phyloP scores from a whole-genome alignment of 169 alveolate species.

The Babesia microti region DNA sequence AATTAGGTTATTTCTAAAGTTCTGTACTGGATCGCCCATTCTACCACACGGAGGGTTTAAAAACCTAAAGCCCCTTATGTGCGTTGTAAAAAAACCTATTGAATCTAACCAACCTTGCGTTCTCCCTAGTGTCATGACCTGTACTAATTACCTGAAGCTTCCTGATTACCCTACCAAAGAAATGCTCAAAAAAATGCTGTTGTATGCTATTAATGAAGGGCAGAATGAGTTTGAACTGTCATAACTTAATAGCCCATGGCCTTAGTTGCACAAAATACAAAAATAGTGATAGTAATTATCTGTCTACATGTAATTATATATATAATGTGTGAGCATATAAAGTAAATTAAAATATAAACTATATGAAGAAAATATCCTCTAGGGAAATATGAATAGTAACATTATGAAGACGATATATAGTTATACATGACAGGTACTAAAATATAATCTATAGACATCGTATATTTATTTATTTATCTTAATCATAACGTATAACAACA shows the following conservation, averaged over 20 bases:
- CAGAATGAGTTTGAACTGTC: slow-evolving; percentile 71
- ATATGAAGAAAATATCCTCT: too few relatives aligned
- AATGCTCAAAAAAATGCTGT: slow-evolving; percentile 62
- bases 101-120: slow-evolving; percentile 37
- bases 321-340: slow-evolving; percentile 3
- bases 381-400: too few relatives aligned
- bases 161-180: slow-evolving; percentile 80
- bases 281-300: too few relatives aligned
- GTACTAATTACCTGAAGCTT: slow-evolving; percentile 84
- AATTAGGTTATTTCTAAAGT: slow-evolving; percentile 66
- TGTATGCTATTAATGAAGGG: slow-evolving; percentile 83
- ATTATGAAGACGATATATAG: too few relatives aligned
- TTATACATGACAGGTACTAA: too few relatives aligned
- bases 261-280: background rate
- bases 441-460: too few relatives aligned
- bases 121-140: slow-evolving; percentile 88
- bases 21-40: slow-evolving; percentile 86
- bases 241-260: slow-evolving; percentile 29
- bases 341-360: too few relatives aligned
- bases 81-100: slow-evolving; percentile 70
- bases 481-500: too few relatives aligned
- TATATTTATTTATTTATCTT: too few relatives aligned
- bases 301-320: slow-evolving; percentile 2
- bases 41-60: slow-evolving; percentile 82
- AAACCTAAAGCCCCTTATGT: slow-evolving; percentile 60